Percentiles rank a stretch among this genome's conserved stretches.
Conservation (phyloP, 2,329 filamentous ascomycete species). For the Nannizziopsis arthrosporioides region DNA sequence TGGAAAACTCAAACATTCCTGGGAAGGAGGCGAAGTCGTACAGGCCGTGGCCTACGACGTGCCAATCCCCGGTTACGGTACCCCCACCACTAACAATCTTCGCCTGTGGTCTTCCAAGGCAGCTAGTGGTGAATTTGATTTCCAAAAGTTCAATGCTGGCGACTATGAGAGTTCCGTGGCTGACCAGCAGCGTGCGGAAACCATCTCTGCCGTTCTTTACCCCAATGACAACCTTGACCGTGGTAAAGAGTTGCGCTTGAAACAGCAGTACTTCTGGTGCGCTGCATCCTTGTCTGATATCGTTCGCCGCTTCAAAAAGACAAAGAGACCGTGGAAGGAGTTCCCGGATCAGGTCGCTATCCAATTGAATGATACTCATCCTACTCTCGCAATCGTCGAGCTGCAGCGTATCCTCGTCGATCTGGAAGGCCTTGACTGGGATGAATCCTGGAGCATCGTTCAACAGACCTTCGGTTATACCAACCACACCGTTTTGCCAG, state of each 20-base stretch:
- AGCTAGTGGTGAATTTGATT: slow-evolving; percentile 93
- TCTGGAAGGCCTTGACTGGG: slow-evolving; percentile 82
- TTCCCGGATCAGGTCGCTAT: slow-evolving; percentile 94
- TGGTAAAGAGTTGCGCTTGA: slow-evolving; percentile 91
- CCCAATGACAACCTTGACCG: slow-evolving; percentile 95
- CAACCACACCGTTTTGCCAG: slow-evolving; percentile 94
- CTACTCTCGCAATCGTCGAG: slow-evolving; percentile 90
- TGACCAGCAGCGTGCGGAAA: slow-evolving; percentile 98
- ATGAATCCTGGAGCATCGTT: slow-evolving; percentile 77
- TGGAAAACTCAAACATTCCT: slow-evolving; percentile 62
- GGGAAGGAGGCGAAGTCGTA: slow-evolving; percentile 90
- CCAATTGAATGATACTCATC: slow-evolving; percentile 95
- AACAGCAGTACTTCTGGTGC: slow-evolving; percentile 99
- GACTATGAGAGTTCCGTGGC: slow-evolving; percentile 96
- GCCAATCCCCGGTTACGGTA: slow-evolving; percentile 79
- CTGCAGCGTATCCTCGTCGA: slow-evolving; percentile 87
- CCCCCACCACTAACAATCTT: slow-evolving; percentile 86
- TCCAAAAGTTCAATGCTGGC: slow-evolving; percentile 97
- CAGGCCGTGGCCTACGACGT: slow-evolving; percentile 90
- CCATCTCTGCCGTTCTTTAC: slow-evolving; percentile 92
- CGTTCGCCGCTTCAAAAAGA: slow-evolving; percentile 95
- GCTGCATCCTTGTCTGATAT: slow-evolving; percentile 94
- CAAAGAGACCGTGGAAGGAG: slow-evolving; percentile 76
- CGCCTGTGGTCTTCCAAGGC: slow-evolving; percentile 97
- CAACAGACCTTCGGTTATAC: slow-evolving; percentile 82